Evolutionary conservation across 2,329 filamentous ascomycete species (phyloP), one percentile per base, ranked within the genome.

Genomic region (Colletotrichum truncatum): DNA sequence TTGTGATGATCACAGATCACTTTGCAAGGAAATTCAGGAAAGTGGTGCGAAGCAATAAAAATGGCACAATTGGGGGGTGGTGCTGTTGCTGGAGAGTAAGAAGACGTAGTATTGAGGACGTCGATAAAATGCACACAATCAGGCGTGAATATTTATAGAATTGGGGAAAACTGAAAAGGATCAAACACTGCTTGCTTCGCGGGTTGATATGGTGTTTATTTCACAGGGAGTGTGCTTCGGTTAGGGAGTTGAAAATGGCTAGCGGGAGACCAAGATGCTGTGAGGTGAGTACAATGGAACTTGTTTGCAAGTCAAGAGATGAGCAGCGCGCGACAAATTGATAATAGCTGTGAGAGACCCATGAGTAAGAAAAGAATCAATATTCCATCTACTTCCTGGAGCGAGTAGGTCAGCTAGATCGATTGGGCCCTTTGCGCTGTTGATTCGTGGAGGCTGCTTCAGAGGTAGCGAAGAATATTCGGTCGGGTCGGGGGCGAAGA

Each of bases 401-500:
- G 5, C 23, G n/a, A 23, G 28, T n/a, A 25, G 10, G n/a, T 34
- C 18, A 32, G 52, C 18, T 45, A 25, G 52, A 23, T 30, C 21
- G 25, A 39, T 14, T 16, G 34, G 52, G 16, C 21, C 18, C 36
- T 57, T 25, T 14, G 34, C 16, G 30, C 34, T 34, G 34, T 32
- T 34, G 59, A 30, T 57, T 62, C 18, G 32, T 23, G n/a, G 45
- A 51, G 8, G 9, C 16, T 38, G 26, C 8, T 58, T 18, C 16
- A 52, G 21, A 52, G 34, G 43, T 51, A 12, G 43, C 34, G 48
- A 54, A 32, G 58, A 48, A 52, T 54, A 26, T n/a, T 28, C 36
- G 39, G 49, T 48, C 58, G 49, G 51, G 6, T 21, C 28, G 34
- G 38, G 41, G 49, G 58, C 9, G 30, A 39, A 6, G 41, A 57